Base-by-base conservation (phyloP, 257 asterid genomes). In the Dorcoceras hygrometricum region DNA sequence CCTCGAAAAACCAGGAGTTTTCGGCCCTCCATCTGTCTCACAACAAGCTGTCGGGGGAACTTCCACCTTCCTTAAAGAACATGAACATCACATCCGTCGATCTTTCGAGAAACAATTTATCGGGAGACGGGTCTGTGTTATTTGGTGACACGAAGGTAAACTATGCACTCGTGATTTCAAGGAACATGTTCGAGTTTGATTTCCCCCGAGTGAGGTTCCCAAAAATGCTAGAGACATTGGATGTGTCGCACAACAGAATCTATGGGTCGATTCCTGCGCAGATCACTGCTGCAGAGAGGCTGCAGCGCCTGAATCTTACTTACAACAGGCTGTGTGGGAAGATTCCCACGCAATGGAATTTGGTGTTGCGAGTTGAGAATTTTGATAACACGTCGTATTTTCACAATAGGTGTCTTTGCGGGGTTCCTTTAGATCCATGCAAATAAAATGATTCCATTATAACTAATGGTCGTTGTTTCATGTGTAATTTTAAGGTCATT, bases 241-340 rank as follows among this genome's bases (percentile, higher is more conserved):
- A 81, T 61, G 56, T 81, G 2, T 81, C 83, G 0, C 86, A 81
- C 34, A 81, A 81, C 80, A 70, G 18, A 48, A 81, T 81, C 16
- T 81, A 77, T 63, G 86, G 83, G 66, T 66, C 9, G 4, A 78
- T 81, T 75, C 81, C 83, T 7, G 0, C 48, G 23, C 81, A 75
- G 53, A 81, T 77, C 0, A 63, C 57, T 1, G 79, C 72, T 0
- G 79, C 70, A 14, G 72, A 66, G 22, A 31, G 23, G 23, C 64
- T 77, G 78, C 86, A 77, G 66, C 8, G 3, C 0, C 8, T 81
- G 62, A 77, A 81, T 69, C 71, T 81, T 7, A 77, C 59, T 54
- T 81, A 81, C 36, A 81, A 81, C 19, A 75, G 79, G 67, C 29
- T 81, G 73, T 81, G 81, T 70, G 86, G 86, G 51, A 18, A 77